These are phyloP conservation scores for Boehmeria nivea DNA, from an alignment of 306 rosid genomes.

Conservation along the genomic window DNA sequence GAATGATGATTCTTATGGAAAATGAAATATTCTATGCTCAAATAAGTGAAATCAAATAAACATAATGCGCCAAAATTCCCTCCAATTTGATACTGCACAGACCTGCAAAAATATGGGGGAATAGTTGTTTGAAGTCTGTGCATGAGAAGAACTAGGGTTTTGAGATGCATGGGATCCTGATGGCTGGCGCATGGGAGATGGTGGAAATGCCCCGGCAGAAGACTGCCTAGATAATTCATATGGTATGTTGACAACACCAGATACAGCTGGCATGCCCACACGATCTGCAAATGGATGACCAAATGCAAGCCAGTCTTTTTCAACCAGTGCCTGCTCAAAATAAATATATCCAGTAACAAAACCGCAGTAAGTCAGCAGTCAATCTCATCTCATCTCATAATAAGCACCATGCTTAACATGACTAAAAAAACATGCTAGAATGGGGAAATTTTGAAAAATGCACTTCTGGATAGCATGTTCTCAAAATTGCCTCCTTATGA, in stretches of 20 bases:
- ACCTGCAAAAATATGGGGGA: conserved; percentile 99
- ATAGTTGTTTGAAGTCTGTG: conserved; percentile 57
- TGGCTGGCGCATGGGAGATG: conserved; percentile 74
- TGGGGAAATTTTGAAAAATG: no score
- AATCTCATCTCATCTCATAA: no score
- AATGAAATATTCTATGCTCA: no score
- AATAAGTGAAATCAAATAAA: no score
- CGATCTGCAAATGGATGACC: conserved; percentile 97
- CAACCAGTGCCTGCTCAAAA: conserved; percentile 71
- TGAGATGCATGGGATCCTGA: conserved; percentile 59
- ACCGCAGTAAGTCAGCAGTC: no score
- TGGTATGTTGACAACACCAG: conserved; percentile 49
- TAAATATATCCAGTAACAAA: conserved; percentile 1
- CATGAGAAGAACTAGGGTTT: conserved; percentile 53
- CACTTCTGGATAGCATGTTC: no score
- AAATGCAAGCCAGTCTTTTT: conserved; percentile 98
- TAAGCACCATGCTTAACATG: no score
- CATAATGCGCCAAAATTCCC: background rate
- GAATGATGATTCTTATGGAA: no score
- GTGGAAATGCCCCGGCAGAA: conserved; percentile 47
- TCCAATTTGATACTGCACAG: conserved; percentile 27
- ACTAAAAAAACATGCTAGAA: no score
- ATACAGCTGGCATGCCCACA: conserved; percentile 53
- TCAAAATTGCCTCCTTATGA: no score
- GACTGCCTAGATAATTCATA: conserved; percentile 81